phyloP scores from a whole-genome alignment of 805 yeast species.

The Lachancea sp. region DNA sequence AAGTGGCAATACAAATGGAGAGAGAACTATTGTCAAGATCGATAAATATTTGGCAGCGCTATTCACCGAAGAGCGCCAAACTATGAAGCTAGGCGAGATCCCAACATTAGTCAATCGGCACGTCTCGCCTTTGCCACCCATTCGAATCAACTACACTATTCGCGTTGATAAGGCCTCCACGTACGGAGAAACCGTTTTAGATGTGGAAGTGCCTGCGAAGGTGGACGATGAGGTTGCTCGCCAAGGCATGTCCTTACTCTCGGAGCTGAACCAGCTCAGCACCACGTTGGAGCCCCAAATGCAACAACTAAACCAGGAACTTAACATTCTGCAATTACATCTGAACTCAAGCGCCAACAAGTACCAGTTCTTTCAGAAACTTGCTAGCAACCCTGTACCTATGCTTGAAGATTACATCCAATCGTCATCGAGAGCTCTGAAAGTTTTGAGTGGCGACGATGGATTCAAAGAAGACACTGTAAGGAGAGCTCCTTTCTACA shows the following conservation, averaged over 20 bases:
- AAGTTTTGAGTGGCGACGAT: conserved; percentile 82
- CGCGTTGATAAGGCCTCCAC: conserved; percentile 73
- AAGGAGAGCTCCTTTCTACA: conserved; percentile 74
- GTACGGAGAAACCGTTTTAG: conserved; percentile 73
- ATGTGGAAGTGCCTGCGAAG: conserved; percentile 55
- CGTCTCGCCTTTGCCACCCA: conserved; percentile 71
- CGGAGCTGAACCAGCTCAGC: conserved; percentile 27
- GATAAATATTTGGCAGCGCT: conserved; percentile 42
- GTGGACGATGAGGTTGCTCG: conserved; percentile 25
- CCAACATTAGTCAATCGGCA: conserved; percentile 41
- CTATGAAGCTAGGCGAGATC: conserved; percentile 46
- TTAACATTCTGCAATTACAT: conserved; percentile 42
- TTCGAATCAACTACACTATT: conserved; percentile 66
- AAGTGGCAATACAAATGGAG: conserved; percentile 35
- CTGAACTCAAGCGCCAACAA: conserved; percentile 52
- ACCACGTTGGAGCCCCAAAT: conserved; percentile 36
- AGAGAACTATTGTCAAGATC: conserved; percentile 46
- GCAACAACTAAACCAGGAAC: conserved; percentile 38
- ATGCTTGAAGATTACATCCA: conserved; percentile 70
- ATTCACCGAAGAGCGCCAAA: conserved; percentile 26
- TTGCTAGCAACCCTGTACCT: conserved; percentile 70
- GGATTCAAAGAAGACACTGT: conserved; percentile 85
- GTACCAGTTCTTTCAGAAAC: conserved; percentile 68
- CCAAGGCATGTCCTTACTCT: conserved; percentile 26
- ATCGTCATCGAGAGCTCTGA: conserved; percentile 77